phyloP scores from a whole-genome alignment of 176 grass and related monocot species.

The Lolium multiflorum region DNA sequence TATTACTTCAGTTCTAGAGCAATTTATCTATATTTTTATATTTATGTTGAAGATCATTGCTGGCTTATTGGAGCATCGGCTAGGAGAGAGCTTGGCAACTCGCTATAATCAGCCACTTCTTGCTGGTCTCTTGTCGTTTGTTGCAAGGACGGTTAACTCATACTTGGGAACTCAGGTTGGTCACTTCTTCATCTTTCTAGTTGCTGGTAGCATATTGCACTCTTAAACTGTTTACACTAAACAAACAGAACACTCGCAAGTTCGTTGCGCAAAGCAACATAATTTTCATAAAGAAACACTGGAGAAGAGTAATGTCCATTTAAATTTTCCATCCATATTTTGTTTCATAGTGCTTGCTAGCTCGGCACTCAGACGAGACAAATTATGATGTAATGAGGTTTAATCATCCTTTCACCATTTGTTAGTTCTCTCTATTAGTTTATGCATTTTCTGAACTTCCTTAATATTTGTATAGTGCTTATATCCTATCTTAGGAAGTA shows the following conservation, averaged over 20 bases:
- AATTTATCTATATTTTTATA: slow-evolving; percentile 26
- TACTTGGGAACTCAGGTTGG: slow-evolving; percentile 99
- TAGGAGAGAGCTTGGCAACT: slow-evolving; percentile 77
- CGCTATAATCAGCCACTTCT: slow-evolving; percentile 82
- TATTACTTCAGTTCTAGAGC: background rate
- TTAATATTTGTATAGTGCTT: slow-evolving; percentile 14
- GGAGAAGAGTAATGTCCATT: background rate
- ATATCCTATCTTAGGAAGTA: slow-evolving; percentile 4
- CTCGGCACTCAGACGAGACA: background rate
- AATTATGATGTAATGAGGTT: background rate
- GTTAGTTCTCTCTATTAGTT: background rate
- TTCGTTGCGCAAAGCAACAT: slow-evolving; percentile 20
- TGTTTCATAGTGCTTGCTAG: slow-evolving; percentile 12
- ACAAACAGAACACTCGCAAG: slow-evolving; percentile 9
- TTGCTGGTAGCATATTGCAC: slow-evolving; percentile 7
- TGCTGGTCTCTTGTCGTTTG: slow-evolving; percentile 85
- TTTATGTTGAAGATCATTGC: slow-evolving; percentile 78
- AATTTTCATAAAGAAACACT: background rate
- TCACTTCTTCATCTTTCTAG: slow-evolving; percentile 7
- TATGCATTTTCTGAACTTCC: background rate
- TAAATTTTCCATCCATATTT: background rate
- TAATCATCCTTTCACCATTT: background rate
- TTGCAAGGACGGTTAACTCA: slow-evolving; percentile 83
- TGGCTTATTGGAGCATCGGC: slow-evolving; percentile 87
- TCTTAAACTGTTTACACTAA: slow-evolving; percentile 27